Evolutionary conservation across 2,329 filamentous ascomycete genomes (phyloP).

Genomic region (Pyrenochaeta sp.): DNA sequence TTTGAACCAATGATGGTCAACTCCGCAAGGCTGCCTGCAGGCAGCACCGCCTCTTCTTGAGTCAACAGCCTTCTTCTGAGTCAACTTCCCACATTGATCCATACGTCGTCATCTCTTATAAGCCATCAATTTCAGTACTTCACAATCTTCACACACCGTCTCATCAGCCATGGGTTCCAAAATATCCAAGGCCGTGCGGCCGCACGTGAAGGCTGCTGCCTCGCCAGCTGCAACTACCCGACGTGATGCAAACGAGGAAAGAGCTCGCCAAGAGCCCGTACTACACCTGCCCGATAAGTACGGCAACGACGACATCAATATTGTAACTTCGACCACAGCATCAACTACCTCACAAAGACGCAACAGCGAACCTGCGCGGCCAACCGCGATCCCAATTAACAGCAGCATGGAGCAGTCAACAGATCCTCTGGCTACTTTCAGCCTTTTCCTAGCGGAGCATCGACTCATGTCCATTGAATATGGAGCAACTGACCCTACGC

Average conservation of each 20-base stretch:
- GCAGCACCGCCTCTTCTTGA: slow-evolving; percentile 37
- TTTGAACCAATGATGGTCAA: slow-evolving; percentile 27
- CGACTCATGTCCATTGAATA: slow-evolving; percentile 17
- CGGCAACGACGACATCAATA: slow-evolving; percentile 17
- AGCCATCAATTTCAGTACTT: slow-evolving; percentile 6
- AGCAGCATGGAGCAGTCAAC: neutral
- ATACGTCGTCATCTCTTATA: slow-evolving; percentile 1
- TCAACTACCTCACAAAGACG: slow-evolving; percentile 12
- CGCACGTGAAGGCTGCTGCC: slow-evolving; percentile 27
- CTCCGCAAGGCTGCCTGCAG: slow-evolving; percentile 37
- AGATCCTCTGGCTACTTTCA: slow-evolving; percentile 5
- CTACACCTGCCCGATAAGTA: neutral
- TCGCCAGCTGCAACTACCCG: slow-evolving; percentile 18
- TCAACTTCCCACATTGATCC: slow-evolving; percentile 15
- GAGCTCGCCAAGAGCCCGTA: slow-evolving; percentile 16
- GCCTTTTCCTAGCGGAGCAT: slow-evolving; percentile 12
- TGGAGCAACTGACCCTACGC: slow-evolving; percentile 1
- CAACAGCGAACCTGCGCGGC: slow-evolving; percentile 20
- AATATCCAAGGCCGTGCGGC: slow-evolving; percentile 31
- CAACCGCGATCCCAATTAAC: neutral
- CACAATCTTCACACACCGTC: neutral
- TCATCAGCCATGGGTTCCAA: slow-evolving; percentile 37
- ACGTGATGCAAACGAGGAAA: slow-evolving; percentile 18
- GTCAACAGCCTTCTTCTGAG: slow-evolving; percentile 28
- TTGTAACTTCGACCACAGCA: slow-evolving; percentile 6